Evolutionary conservation across 2,329 filamentous ascomycete genomes (phyloP).

Genomic region (Alternaria dauci): DNA sequence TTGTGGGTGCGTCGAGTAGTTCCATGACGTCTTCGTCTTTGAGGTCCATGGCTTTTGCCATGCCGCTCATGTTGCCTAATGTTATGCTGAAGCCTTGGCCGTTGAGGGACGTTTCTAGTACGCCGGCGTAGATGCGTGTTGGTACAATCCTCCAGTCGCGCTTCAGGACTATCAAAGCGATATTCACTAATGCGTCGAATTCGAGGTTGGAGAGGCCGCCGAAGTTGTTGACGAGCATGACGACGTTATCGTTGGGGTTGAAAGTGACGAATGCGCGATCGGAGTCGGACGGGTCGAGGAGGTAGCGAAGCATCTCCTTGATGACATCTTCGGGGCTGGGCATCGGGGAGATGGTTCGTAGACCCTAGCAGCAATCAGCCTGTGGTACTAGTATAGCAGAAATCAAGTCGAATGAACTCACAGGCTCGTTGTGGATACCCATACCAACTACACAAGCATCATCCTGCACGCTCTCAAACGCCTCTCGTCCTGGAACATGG

Average conservation of each 20-base stretch:
- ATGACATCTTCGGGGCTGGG: slow-evolving; percentile 60
- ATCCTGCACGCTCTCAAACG: slow-evolving; percentile 58
- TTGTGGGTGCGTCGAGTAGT: slow-evolving; percentile 61
- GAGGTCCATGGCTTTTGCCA: slow-evolving; percentile 53
- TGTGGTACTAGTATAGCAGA: neutral
- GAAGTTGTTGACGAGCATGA: slow-evolving; percentile 60
- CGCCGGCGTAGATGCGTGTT: slow-evolving; percentile 57
- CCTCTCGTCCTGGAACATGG: slow-evolving; percentile 61
- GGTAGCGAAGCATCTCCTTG: slow-evolving; percentile 58
- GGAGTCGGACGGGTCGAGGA: slow-evolving; percentile 57
- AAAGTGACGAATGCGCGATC: slow-evolving; percentile 62
- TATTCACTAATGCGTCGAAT: slow-evolving; percentile 57
- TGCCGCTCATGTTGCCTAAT: slow-evolving; percentile 60
- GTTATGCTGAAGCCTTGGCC: slow-evolving; percentile 66
- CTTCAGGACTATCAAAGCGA: slow-evolving; percentile 53
- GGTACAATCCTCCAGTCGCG: slow-evolving; percentile 60
- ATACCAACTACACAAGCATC: slow-evolving; percentile 54
- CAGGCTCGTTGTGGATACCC: slow-evolving; percentile 63
- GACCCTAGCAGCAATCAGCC: slow-evolving; percentile 41
- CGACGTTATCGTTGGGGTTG: slow-evolving; percentile 55
- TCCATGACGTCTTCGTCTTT: slow-evolving; percentile 54
- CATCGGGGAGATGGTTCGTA: slow-evolving; percentile 57
- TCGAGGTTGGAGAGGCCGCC: slow-evolving; percentile 59
- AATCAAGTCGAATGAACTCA: slow-evolving; percentile 24
- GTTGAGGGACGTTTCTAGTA: slow-evolving; percentile 64